phyloP scores from a whole-genome alignment of 306 rosid genomes.

The Carpinus fangiana region DNA sequence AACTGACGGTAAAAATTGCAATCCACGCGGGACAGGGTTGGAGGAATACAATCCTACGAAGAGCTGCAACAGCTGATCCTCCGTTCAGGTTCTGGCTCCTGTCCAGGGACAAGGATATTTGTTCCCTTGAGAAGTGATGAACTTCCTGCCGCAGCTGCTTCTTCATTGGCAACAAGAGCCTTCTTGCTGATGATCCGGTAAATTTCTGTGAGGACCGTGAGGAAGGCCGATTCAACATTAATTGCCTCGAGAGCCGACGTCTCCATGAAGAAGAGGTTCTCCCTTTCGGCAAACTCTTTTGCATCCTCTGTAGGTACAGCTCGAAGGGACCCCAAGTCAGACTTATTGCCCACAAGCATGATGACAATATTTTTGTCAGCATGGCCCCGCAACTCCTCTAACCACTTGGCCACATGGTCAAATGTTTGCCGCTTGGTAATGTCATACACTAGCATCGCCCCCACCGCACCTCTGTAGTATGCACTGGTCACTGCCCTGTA shows the following conservation, averaged over 20 bases:
- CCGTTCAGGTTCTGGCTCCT: constrained; percentile 52
- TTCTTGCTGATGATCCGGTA: constrained; percentile 64
- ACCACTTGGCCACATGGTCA: constrained; percentile 77
- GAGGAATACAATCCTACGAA: constrained; percentile 32
- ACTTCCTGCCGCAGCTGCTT: constrained; percentile 51
- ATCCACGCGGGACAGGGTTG: constrained; percentile 17
- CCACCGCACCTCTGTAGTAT: constrained; percentile 92
- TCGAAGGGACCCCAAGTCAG: constrained; percentile 68
- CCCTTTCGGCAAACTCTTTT: constrained; percentile 69
- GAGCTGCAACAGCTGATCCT: constrained; percentile 60
- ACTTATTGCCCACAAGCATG: constrained; percentile 93
- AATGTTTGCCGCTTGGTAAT: constrained; percentile 71
- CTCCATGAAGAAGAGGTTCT: constrained; percentile 82
- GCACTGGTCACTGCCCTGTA: constrained; percentile 97
- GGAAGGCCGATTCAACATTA: constrained; percentile 82
- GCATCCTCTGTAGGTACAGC: constrained; percentile 76
- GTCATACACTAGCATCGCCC: constrained; percentile 92
- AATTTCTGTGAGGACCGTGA: constrained; percentile 75
- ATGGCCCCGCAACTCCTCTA: constrained; percentile 74
- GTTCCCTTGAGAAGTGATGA: constrained; percentile 71
- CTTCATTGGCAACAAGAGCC: constrained; percentile 59
- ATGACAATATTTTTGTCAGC: constrained; percentile 72
- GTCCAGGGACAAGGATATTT: constrained; percentile 52
- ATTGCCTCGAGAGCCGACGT: constrained; percentile 90
- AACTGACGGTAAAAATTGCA: background rate